phyloP scores from a whole-genome alignment of 768 basidiomycete species.

The Clitopilus passeckerianus region DNA sequence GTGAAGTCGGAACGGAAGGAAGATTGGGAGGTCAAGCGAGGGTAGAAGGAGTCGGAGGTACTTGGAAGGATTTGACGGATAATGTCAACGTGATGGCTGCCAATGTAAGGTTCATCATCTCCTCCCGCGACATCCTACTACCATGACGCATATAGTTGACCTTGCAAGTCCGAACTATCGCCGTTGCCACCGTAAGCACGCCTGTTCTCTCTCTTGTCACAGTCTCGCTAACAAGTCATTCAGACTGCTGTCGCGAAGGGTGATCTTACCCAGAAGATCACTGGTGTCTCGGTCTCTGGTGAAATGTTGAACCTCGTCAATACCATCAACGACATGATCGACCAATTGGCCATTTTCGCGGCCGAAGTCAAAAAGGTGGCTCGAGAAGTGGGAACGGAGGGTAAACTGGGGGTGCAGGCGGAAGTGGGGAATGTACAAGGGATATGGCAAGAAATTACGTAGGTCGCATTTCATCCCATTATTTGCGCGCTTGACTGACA shows the following conservation, averaged over 20 bases:
- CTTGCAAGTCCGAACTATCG: constrained; percentile 89
- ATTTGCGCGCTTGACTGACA: neutral
- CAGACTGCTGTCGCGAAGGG: constrained; percentile 88
- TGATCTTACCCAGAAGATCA: constrained; percentile 91
- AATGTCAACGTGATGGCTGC: constrained; percentile 96
- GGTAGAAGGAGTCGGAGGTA: constrained; percentile 92
- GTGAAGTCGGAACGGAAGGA: constrained; percentile 97
- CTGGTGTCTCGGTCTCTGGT: constrained; percentile 87
- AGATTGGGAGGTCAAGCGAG: constrained; percentile 90
- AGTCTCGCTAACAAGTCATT: no score
- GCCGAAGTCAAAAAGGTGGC: constrained; percentile 89
- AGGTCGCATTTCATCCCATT: constrained; percentile 24
- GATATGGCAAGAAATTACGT: constrained; percentile 99
- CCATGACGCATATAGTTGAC: constrained; percentile 60
- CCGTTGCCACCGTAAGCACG: constrained; percentile 75
- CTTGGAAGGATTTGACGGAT: constrained; percentile 96
- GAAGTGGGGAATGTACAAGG: constrained; percentile 97
- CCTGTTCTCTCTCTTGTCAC: no score
- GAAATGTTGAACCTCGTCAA: constrained; percentile 96
- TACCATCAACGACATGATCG: constrained; percentile 90
- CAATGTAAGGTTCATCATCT: constrained; percentile 50
- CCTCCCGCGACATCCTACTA: neutral
- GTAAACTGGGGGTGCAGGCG: constrained; percentile 97
- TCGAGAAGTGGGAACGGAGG: constrained; percentile 95
- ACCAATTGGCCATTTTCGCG: constrained; percentile 52